A percentile compares a stretch with the other conserved stretches of the same genome.
Evolutionary conservation across 2,329 filamentous ascomycete genomes (phyloP).

Genomic region (Hypomyces rosellus): DNA sequence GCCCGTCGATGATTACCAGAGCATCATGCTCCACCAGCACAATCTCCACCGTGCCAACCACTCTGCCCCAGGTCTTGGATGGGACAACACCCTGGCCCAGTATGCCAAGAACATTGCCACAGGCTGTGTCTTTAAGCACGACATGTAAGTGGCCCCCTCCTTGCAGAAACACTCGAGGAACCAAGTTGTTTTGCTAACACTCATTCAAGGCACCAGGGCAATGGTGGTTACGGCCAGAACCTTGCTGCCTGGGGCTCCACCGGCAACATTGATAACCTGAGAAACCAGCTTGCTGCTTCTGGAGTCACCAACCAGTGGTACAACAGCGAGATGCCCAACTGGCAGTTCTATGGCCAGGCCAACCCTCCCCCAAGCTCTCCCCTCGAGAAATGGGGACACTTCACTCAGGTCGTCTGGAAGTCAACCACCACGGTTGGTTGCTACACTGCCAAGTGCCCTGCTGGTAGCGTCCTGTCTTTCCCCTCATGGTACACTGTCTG

Average conservation of each 20-base stretch:
- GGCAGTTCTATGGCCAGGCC: slow-evolving; percentile 52
- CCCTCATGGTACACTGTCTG: slow-evolving; percentile 74
- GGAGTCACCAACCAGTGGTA: slow-evolving; percentile 84
- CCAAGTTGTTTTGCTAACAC: slow-evolving; percentile 24
- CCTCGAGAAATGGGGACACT: slow-evolving; percentile 60
- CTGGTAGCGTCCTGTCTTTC: slow-evolving; percentile 42
- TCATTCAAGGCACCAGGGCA: slow-evolving; percentile 44
- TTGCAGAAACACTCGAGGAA: background rate
- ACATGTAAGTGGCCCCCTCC: slow-evolving; percentile 53
- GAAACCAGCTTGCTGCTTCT: slow-evolving; percentile 52
- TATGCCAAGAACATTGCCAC: slow-evolving; percentile 60
- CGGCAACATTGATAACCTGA: slow-evolving; percentile 27
- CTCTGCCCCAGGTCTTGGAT: slow-evolving; percentile 58
- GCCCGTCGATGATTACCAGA: slow-evolving; percentile 22
- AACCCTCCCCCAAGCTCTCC: slow-evolving; percentile 51
- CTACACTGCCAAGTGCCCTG: slow-evolving; percentile 65
- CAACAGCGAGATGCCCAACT: slow-evolving; percentile 64
- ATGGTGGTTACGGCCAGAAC: slow-evolving; percentile 81
- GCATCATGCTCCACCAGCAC: slow-evolving; percentile 62
- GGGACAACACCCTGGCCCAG: slow-evolving; percentile 56
- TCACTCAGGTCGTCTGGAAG: slow-evolving; percentile 40
- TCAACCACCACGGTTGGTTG: slow-evolving; percentile 32
- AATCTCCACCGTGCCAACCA: slow-evolving; percentile 84
- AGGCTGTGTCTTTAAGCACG: slow-evolving; percentile 67
- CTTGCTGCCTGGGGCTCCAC: slow-evolving; percentile 59